Percentiles rank a stretch among this genome's conserved stretches.
Evolutionary conservation across 345 rosid species (phyloP).

Genomic region (Brassica juncea): DNA sequence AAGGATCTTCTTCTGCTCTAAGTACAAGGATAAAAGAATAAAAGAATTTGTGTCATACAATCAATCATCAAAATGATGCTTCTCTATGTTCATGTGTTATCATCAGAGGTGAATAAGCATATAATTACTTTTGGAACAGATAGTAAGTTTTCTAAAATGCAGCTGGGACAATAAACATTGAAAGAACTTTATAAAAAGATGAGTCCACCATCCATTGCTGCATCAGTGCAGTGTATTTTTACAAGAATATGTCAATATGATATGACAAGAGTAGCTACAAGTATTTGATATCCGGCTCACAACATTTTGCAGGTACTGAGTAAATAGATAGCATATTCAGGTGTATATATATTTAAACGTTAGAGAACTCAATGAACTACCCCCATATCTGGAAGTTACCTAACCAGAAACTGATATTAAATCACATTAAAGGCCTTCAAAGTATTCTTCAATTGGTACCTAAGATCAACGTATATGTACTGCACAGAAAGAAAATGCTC

Average conservation of each 20-base stretch:
- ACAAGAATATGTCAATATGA: neutral
- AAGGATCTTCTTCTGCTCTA: neutral
- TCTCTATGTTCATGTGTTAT: neutral
- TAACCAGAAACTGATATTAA: neutral
- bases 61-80: constrained; percentile 30
- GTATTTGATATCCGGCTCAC: neutral
- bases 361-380: neutral
- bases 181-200: neutral
- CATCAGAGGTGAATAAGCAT: neutral
- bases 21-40: neutral
- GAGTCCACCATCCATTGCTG: neutral
- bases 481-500: neutral
- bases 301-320: neutral
- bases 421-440: constrained; percentile 1
- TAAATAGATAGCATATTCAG: neutral
- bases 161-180: neutral
- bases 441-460: neutral
- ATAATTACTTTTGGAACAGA: neutral
- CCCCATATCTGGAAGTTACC: neutral
- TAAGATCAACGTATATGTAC: neutral
- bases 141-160: neutral
- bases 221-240: neutral
- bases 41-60: neutral
- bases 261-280: neutral
- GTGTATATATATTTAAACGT: neutral